These are phyloP conservation scores for Dianthus caryophyllus DNA, from an alignment of 148 eudicot genomes.

Conservation along the genomic window DNA sequence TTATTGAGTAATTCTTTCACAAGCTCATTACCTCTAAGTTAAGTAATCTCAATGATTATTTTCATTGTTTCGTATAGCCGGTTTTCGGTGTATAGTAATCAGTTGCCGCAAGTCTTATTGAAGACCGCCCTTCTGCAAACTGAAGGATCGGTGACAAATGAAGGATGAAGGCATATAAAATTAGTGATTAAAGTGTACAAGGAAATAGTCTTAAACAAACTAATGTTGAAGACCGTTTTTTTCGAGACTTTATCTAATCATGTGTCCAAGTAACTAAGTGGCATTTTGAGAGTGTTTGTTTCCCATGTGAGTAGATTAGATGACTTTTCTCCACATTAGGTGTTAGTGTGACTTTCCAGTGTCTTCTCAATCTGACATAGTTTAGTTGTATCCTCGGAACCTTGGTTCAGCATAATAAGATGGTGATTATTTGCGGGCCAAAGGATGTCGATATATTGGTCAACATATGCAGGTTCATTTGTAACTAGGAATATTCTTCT, in stretches of 20 bases:
- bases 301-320: slow-evolving; percentile 13
- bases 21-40: slow-evolving; percentile 17
- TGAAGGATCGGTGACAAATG: too few species aligned
- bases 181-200: too few species aligned
- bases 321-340: slow-evolving; percentile 23
- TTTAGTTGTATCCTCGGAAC: slow-evolving; percentile 2
- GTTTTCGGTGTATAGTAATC: too few species aligned
- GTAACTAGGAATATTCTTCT: slow-evolving; percentile 9
- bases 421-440: slow-evolving; percentile 8
- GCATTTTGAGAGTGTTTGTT: slow-evolving; percentile 21
- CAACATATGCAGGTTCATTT: slow-evolving; percentile 4
- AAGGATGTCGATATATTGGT: not conserved
- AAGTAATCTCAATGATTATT: slow-evolving; percentile 12
- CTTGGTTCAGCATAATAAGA: slow-evolving; percentile 1
- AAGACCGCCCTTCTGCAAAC: too few species aligned
- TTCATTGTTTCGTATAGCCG: slow-evolving; percentile 1
- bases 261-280: slow-evolving; percentile 6
- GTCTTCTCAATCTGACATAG: not conserved
- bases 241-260: too few species aligned
- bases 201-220: too few species aligned
- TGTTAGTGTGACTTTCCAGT: too few species aligned
- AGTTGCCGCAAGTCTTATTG: slow-evolving; percentile 1
- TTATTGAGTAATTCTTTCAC: slow-evolving; percentile 9
- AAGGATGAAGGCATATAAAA: too few species aligned
- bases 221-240: too few species aligned